These are phyloP conservation scores for Ephemerocybe angulata DNA, from an alignment of 768 basidiomycete species.

Conservation along the genomic window DNA sequence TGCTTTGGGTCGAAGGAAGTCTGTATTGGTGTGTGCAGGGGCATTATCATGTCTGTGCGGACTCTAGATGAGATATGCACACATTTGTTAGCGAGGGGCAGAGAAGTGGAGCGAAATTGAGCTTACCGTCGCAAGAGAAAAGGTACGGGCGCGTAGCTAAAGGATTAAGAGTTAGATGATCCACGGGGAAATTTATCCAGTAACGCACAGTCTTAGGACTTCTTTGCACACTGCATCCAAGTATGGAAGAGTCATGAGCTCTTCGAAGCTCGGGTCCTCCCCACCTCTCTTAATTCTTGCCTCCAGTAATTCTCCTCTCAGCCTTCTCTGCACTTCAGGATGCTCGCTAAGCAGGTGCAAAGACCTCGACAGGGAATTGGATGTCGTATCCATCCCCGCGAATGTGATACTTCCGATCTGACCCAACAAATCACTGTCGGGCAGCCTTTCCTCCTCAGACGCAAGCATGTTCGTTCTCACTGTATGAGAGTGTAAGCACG, in stretches of 20 bases:
- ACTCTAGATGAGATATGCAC: conserved; percentile 16
- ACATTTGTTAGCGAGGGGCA: background rate
- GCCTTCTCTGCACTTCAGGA: conserved; percentile 32
- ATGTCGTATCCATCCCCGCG: conserved; percentile 41
- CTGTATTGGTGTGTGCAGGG: conserved; percentile 30
- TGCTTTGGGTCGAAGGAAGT: conserved; percentile 28
- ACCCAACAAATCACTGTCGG: conserved; percentile 36
- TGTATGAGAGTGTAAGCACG: conserved; percentile 11
- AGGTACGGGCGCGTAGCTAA: conserved; percentile 23
- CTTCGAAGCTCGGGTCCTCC: conserved; percentile 31
- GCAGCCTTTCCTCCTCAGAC: conserved; percentile 25
- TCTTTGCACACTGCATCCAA: conserved; percentile 40
- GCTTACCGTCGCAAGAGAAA: conserved; percentile 9
- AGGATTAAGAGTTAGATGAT: background rate
- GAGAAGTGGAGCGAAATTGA: background rate
- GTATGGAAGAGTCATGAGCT: conserved; percentile 32
- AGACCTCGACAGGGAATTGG: conserved; percentile 30
- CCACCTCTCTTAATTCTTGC: conserved; percentile 20
- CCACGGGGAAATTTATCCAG: background rate
- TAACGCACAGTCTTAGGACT: conserved; percentile 33
- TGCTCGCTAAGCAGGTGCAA: conserved; percentile 30
- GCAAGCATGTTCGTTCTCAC: conserved; percentile 38
- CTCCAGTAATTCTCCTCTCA: conserved; percentile 32
- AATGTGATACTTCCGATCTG: conserved; percentile 36
- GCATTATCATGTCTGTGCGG: conserved; percentile 17